Percentiles rank a stretch among this genome's conserved stretches.
These are phyloP conservation scores for Apiotrichum sp. DNA, from an alignment of 1,284 basidiomycete genomes.

Conservation along the genomic window DNA sequence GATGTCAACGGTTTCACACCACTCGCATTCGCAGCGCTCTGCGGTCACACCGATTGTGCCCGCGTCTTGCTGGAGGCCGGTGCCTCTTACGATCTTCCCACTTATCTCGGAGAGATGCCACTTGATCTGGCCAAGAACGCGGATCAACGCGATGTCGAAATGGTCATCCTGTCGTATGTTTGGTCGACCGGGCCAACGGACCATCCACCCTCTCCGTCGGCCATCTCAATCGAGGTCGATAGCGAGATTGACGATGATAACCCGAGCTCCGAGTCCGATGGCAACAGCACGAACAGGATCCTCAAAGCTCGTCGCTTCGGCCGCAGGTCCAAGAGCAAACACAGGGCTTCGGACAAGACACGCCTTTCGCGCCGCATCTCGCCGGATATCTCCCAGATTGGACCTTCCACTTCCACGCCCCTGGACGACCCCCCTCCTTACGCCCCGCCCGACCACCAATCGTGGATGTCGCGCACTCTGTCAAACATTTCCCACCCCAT, in stretches of 20 bases:
- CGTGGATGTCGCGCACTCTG: conserved; percentile 40
- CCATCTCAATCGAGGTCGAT: conserved; percentile 6
- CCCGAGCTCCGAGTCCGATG: conserved; percentile 36
- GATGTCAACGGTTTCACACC: conserved; percentile 89
- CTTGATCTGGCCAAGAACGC: conserved; percentile 65
- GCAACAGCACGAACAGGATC: conserved; percentile 14
- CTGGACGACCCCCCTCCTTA: conserved; percentile 39
- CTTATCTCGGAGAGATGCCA: conserved; percentile 70
- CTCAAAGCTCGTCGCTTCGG: conserved; percentile 5
- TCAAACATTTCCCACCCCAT: conserved; percentile 34
- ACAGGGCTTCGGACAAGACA: conserved; percentile 3
- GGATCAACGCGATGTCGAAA: conserved; percentile 50
- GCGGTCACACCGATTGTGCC: conserved; percentile 61
- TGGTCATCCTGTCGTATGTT: conserved; percentile 42
- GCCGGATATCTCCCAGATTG: conserved; percentile 3
- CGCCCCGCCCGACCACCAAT: conserved; percentile 20
- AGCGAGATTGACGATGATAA: conserved; percentile 45
- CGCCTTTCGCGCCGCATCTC: neutral
- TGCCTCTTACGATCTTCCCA: conserved; percentile 69
- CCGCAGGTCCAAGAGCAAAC: conserved; percentile 17
- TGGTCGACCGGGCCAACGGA: conserved; percentile 30
- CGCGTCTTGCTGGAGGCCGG: conserved; percentile 67
- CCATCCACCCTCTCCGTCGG: neutral
- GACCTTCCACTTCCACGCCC: conserved; percentile 10
- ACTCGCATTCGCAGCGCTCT: conserved; percentile 76